Base-by-base conservation (phyloP, 441 rosid genomes). In the Kokia cookei region DNA sequence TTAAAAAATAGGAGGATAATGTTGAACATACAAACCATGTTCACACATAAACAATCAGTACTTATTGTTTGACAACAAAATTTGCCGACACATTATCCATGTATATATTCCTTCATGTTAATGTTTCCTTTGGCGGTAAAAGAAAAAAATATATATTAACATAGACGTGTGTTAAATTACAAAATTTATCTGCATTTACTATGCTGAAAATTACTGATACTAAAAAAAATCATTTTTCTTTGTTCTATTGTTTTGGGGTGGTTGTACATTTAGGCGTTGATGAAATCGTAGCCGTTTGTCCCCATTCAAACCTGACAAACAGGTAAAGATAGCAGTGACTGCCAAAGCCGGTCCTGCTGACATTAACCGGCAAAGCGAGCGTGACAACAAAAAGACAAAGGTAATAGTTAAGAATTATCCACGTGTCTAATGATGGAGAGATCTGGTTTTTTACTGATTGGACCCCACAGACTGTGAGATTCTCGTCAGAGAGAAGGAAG, bases 331-430 rank as follows among this genome's bases (percentile, higher is more conserved):
- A 64, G 22, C 50, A 13, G 75, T 54, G 62, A 61, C 35, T 14
- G 45, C 3, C 32, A 54, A 14, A 8, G 54, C 72, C 79, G 53
- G 48, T 51, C 15, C 27, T 27, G 43, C 4, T 15, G 15, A 13
- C 13, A 32, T 40, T 62, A 66, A 61, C 75, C 70, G 77, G 81
- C 65, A 71, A 47, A 43, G 72, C 81, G 72, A 65, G 24, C 62
- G 77, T 80, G 82, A 78, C 85, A 76, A 72, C 71, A 29, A 67
- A 47, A 11, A 3, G 77, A 80, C 85, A 76, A 78, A 51, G 71
- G 15, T n/a, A 37, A 4, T 15, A 7, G 10, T n/a, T 63, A 43
- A 14, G 7, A 0, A 15, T 3, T 1, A 24, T 61, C 40, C 74
- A 74, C 85, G 75, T 74, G 72, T 69, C 45, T 7, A 15, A 7